A percentile compares a stretch with the other conserved stretches of the same genome.
These are phyloP conservation scores for Graphilbum sp. DNA, from an alignment of 2,329 filamentous ascomycete species.

Conservation along the genomic window DNA sequence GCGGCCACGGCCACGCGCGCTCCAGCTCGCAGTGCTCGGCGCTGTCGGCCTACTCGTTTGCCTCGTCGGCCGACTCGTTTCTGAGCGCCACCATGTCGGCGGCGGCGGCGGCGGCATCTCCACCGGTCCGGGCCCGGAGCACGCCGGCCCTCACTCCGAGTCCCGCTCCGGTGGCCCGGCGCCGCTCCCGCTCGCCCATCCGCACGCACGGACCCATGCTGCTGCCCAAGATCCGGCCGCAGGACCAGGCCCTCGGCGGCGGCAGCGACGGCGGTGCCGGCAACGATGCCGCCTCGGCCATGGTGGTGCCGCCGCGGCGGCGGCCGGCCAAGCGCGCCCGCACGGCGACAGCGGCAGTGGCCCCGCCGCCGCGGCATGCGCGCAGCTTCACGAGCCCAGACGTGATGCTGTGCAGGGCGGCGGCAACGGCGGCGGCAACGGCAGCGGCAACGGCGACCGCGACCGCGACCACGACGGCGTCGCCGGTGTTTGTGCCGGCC, in stretches of 20 bases:
- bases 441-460: constrained; percentile 21
- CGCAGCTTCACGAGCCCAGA: constrained; percentile 48
- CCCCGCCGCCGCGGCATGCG: no score
- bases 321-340: no score
- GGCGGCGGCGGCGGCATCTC: not conserved
- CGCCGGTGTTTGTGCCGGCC: constrained; percentile 10
- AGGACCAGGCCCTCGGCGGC: constrained; percentile 58
- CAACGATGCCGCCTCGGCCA: not conserved
- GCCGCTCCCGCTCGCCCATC: constrained; percentile 51
- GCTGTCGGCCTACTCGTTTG: constrained; percentile 49
- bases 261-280: no score
- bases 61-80: constrained; percentile 46
- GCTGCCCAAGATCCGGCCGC: constrained; percentile 70
- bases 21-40: constrained; percentile 40
- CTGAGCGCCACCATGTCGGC: constrained; percentile 23
- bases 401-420: constrained; percentile 28
- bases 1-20: constrained; percentile 34
- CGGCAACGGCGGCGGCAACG: constrained; percentile 13
- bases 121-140: constrained; percentile 34
- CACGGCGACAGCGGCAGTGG: no score
- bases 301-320: no score
- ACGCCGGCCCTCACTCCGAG: constrained; percentile 19
- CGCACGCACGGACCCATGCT: constrained; percentile 65
- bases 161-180: constrained; percentile 34
- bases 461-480: constrained; percentile 17